These are phyloP conservation scores for Suhomyces atakaporum DNA, from an alignment of 1,139 yeast species.

Conservation along the genomic window DNA sequence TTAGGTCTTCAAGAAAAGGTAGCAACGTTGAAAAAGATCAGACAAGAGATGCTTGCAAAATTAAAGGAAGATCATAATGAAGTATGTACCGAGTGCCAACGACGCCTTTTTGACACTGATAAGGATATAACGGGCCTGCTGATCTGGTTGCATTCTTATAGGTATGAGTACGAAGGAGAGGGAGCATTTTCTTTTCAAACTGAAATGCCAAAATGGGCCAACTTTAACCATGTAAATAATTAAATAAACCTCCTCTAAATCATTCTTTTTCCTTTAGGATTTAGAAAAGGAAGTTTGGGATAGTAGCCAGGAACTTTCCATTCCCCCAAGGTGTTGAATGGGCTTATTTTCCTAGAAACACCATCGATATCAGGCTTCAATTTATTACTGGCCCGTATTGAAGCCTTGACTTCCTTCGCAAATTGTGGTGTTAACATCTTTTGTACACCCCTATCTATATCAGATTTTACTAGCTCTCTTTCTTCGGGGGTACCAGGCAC, in stretches of 20 bases:
- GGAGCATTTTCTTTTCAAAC: conserved; percentile 31
- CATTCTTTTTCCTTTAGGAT: too few relatives aligned
- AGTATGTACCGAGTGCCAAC: conserved; percentile 50
- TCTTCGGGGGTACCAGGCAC: conserved; percentile 27
- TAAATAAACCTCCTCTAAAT: too few relatives aligned
- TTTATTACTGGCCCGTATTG: conserved; percentile 68
- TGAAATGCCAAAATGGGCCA: conserved; percentile 42
- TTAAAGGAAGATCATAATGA: conserved; percentile 21
- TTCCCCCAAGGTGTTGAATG: conserved; percentile 11
- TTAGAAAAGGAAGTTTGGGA: conserved; percentile 30
- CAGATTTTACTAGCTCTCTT: conserved; percentile 25
- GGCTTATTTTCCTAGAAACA: conserved; percentile 31
- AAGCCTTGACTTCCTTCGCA: conserved; percentile 51
- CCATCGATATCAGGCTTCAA: conserved; percentile 58
- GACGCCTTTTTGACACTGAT: conserved; percentile 36
- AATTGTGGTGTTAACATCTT: conserved; percentile 25
- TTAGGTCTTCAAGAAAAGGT: conserved; percentile 11
- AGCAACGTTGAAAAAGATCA: conserved; percentile 7
- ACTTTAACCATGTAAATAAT: too few relatives aligned
- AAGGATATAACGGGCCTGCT: conserved; percentile 39
- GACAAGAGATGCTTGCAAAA: conserved; percentile 15
- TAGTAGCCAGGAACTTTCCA: conserved; percentile 16
- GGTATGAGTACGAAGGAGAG: conserved; percentile 36
- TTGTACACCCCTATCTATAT: conserved; percentile 31
- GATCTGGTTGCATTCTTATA: conserved; percentile 62